phyloP scores from a whole-genome alignment of 2,329 filamentous ascomycete species.

The Paracorniculantispora psalliotae region DNA sequence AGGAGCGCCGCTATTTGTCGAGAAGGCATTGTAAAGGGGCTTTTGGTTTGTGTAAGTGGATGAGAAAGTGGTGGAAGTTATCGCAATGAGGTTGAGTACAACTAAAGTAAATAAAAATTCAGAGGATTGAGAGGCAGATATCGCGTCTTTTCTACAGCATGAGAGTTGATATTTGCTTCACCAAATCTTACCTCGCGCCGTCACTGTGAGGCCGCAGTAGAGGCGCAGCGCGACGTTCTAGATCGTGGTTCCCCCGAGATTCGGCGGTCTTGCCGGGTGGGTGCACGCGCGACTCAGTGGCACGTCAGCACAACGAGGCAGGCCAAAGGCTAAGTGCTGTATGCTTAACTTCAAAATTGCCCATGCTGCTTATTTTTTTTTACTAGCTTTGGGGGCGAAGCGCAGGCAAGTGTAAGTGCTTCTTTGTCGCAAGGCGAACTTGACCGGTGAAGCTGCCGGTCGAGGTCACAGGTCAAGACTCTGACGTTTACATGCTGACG shows the following conservation, averaged over 20 bases:
- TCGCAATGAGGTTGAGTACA: neutral
- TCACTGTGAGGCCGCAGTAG: neutral
- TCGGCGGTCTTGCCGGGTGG: neutral
- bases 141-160: neutral
- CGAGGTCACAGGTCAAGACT: too few relatives aligned
- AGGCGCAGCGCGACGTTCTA: conserved; percentile 8
- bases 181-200: neutral
- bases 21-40: neutral
- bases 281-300: neutral
- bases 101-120: neutral
- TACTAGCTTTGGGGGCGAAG: neutral
- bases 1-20: neutral
- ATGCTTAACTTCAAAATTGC: neutral
- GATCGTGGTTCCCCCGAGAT: neutral
- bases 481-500: too few relatives aligned
- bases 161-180: neutral
- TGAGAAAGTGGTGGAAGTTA: neutral
- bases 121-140: neutral
- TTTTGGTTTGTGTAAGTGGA: neutral
- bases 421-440: too few relatives aligned
- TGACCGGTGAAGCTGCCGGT: too few relatives aligned
- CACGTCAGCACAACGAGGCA: neutral
- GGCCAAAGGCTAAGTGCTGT: neutral
- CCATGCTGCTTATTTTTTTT: neutral
- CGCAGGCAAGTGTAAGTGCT: too few relatives aligned